Evolutionary conservation across 495 filamentous ascomycete species (phyloP).

Genomic region (Xylaria venustula): DNA sequence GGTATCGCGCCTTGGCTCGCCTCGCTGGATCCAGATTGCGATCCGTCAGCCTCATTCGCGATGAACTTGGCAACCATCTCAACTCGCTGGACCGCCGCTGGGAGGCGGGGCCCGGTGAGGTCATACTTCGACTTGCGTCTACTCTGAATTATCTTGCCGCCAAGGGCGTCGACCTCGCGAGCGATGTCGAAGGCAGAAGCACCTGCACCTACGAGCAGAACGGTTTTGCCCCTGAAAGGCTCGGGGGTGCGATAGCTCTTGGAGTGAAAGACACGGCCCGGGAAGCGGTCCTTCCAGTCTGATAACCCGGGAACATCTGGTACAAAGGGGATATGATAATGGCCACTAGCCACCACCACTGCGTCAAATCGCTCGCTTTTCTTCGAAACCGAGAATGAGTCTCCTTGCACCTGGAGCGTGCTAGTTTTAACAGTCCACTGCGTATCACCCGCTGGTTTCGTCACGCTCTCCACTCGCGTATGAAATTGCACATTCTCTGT

Average conservation of each 20-base stretch:
- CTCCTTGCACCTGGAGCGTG: slow-evolving; percentile 26
- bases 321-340: slow-evolving; percentile 57
- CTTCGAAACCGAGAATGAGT: slow-evolving; percentile 19
- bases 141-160: slow-evolving; percentile 56
- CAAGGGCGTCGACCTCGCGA: slow-evolving; percentile 50
- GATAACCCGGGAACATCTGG: slow-evolving; percentile 55
- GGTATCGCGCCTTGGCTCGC: slow-evolving; percentile 18
- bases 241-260: slow-evolving; percentile 58
- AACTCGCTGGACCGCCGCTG: slow-evolving; percentile 48
- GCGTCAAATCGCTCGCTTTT: slow-evolving; percentile 51
- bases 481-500: slow-evolving; percentile 51
- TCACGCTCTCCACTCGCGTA: slow-evolving; percentile 55
- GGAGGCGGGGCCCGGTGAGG: slow-evolving; percentile 47
- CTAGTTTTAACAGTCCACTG: slow-evolving; percentile 53
- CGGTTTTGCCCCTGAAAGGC: slow-evolving; percentile 45
- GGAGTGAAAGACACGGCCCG: slow-evolving; percentile 54
- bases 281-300: slow-evolving; percentile 52
- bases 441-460: slow-evolving; percentile 37
- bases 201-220: slow-evolving; percentile 60
- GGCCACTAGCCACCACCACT: slow-evolving; percentile 57
- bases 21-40: neutral
- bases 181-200: slow-evolving; percentile 63
- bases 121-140: slow-evolving; percentile 59
- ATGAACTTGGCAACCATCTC: slow-evolving; percentile 43
- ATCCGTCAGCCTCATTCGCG: slow-evolving; percentile 19